These are phyloP conservation scores for Tothia fuscella DNA, from an alignment of 2,329 filamentous ascomycete species.

Conservation along the genomic window DNA sequence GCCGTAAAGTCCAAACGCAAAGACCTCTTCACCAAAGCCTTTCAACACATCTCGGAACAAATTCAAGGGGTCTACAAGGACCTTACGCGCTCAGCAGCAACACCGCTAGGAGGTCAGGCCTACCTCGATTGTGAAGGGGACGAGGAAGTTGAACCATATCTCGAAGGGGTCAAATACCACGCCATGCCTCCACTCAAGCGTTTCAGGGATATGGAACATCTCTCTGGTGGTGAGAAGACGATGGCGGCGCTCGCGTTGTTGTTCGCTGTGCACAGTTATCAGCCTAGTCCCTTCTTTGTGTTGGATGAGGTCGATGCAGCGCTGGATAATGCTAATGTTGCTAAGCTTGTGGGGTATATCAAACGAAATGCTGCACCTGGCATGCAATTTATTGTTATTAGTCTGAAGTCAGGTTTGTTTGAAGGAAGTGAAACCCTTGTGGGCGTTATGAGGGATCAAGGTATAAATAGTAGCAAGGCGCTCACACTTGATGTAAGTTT, in stretches of 20 bases:
- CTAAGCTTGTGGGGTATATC: constrained; percentile 93
- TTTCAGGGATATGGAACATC: constrained; percentile 97
- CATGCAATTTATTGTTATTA: constrained; percentile 99
- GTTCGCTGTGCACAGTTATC: constrained; percentile 93
- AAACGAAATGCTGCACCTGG: constrained; percentile 86
- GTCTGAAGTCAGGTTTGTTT: constrained; percentile 87
- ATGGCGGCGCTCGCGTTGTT: constrained; percentile 95
- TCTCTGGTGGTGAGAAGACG: constrained; percentile 95
- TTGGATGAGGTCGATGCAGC: constrained; percentile 96
- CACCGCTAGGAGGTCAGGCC: constrained; percentile 71
- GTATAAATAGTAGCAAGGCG: constrained; percentile 80
- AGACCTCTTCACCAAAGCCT: constrained; percentile 90
- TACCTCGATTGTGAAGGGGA: constrained; percentile 83
- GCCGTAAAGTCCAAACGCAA: constrained; percentile 69
- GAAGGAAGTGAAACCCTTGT: constrained; percentile 94
- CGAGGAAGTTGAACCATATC: constrained; percentile 90
- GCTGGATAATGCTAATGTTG: constrained; percentile 94
- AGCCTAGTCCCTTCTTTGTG: constrained; percentile 93
- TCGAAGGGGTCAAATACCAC: constrained; percentile 94
- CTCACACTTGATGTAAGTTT: constrained; percentile 86
- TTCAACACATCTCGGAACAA: constrained; percentile 87
- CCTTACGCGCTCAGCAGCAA: constrained; percentile 78
- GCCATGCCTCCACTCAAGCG: constrained; percentile 97
- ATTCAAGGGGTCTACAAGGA: constrained; percentile 93
- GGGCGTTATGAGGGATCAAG: constrained; percentile 90